A percentile compares a stretch with the other conserved stretches of the same genome.
These are phyloP conservation scores for Hypoxylon sp. DNA, from an alignment of 2,329 filamentous ascomycete species.

Conservation along the genomic window DNA sequence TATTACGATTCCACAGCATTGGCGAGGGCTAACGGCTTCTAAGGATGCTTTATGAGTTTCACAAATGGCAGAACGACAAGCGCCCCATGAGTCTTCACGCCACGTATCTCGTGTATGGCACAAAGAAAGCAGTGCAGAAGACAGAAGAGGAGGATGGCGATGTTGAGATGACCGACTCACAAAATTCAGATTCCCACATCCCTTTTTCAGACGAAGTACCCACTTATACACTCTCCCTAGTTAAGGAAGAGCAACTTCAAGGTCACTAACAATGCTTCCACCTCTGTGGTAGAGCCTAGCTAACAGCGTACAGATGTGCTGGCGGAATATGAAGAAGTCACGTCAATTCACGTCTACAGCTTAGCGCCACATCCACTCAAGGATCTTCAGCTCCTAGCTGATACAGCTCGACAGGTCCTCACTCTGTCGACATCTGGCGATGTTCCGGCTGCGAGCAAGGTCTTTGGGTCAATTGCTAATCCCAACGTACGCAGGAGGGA, in stretches of 20 bases:
- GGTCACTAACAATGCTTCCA: conserved; percentile 57
- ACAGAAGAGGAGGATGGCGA: conserved; percentile 67
- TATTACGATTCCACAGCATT: conserved; percentile 34
- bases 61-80: conserved; percentile 80
- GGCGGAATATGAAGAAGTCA: conserved; percentile 76
- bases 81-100: conserved; percentile 83
- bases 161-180: conserved; percentile 77
- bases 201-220: conserved; percentile 63
- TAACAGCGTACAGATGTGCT: conserved; percentile 68
- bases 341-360: conserved; percentile 89
- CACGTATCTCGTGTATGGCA: conserved; percentile 89
- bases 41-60: conserved; percentile 90
- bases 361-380: conserved; percentile 77
- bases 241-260: conserved; percentile 78
- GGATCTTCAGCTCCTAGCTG: conserved; percentile 77
- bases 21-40: conserved; percentile 21
- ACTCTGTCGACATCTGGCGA: conserved; percentile 69
- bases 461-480: conserved; percentile 82
- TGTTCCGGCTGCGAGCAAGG: conserved; percentile 67
- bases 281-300: conserved; percentile 26
- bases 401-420: conserved; percentile 74
- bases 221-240: conserved; percentile 73
- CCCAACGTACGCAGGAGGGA: conserved; percentile 69
- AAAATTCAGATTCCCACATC: conserved; percentile 59
- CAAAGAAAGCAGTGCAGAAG: conserved; percentile 60